phyloP scores from a whole-genome alignment of 768 basidiomycete genomes.

The Tylopilus cervinicoccineus region DNA sequence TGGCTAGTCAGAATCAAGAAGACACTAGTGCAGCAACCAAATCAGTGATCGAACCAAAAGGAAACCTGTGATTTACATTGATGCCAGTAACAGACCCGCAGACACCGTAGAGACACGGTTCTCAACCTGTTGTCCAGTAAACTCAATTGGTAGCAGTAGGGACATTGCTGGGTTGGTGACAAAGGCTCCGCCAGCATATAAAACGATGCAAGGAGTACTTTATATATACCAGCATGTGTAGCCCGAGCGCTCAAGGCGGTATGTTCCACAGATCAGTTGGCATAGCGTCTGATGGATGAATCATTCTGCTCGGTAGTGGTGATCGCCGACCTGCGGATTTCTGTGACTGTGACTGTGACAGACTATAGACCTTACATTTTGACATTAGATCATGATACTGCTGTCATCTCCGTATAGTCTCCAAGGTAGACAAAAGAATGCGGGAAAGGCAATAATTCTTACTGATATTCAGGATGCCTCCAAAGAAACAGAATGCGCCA shows the following conservation, averaged over 20 bases:
- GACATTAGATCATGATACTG: neutral
- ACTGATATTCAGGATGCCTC: constrained; percentile 52
- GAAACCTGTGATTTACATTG: constrained; percentile 5
- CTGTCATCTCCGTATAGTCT: neutral
- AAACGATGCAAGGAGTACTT: neutral
- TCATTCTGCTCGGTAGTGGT: neutral
- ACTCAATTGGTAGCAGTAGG: neutral
- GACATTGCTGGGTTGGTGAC: constrained; percentile 5
- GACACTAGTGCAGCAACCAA: constrained; percentile 1
- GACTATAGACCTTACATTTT: neutral
- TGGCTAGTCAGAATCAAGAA: constrained; percentile 23
- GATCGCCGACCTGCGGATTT: neutral
- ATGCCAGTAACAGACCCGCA: constrained; percentile 11
- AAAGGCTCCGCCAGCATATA: neutral
- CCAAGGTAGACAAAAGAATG: neutral
- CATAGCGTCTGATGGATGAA: neutral
- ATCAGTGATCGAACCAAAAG: neutral
- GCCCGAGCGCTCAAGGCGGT: neutral
- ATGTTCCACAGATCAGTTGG: neutral
- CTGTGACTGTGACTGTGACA: constrained; percentile 1
- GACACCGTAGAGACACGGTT: constrained; percentile 7
- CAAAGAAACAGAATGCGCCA: constrained; percentile 64
- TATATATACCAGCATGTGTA: constrained; percentile 9
- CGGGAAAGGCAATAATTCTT: neutral
- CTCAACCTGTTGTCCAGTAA: constrained; percentile 3